These are phyloP conservation scores for Tetrahymena thermophila DNA, from an alignment of 73 alveolate species.

Conservation along the genomic window DNA sequence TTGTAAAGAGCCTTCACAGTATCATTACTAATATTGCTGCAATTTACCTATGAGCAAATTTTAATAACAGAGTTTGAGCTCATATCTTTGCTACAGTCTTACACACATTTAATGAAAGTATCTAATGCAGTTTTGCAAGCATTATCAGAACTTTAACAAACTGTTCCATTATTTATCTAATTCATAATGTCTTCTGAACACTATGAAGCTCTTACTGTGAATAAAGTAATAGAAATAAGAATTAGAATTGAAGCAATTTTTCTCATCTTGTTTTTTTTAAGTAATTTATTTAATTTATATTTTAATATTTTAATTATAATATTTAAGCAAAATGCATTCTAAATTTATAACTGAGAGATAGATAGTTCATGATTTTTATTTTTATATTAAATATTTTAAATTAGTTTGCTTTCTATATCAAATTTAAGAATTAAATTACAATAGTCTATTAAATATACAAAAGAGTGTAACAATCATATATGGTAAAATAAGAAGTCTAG, in stretches of 20 bases:
- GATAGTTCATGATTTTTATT: too few species aligned
- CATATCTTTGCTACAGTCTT: background rate
- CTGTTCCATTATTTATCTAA: background rate
- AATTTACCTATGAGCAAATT: background rate
- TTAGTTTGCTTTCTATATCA: too few species aligned
- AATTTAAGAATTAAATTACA: too few species aligned
- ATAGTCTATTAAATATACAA: too few species aligned
- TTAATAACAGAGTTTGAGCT: background rate
- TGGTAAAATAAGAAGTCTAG: too few species aligned
- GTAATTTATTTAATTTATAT: too few species aligned
- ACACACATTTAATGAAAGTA: background rate
- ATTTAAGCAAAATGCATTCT: too few species aligned
- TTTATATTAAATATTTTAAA: too few species aligned
- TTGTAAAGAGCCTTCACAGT: background rate
- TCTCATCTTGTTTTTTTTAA: background rate
- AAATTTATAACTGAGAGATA: too few species aligned
- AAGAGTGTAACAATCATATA: too few species aligned
- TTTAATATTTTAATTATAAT: too few species aligned
- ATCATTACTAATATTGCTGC: background rate
- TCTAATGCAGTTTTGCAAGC: background rate
- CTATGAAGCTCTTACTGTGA: background rate
- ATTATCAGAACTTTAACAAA: background rate
- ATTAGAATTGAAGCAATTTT: background rate
- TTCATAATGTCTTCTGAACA: background rate
- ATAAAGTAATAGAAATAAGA: background rate